Evolutionary conservation across 768 basidiomycete species (phyloP), one percentile per base, ranked within the genome.

Genomic region (Tylopilus cervinicoccineus): DNA sequence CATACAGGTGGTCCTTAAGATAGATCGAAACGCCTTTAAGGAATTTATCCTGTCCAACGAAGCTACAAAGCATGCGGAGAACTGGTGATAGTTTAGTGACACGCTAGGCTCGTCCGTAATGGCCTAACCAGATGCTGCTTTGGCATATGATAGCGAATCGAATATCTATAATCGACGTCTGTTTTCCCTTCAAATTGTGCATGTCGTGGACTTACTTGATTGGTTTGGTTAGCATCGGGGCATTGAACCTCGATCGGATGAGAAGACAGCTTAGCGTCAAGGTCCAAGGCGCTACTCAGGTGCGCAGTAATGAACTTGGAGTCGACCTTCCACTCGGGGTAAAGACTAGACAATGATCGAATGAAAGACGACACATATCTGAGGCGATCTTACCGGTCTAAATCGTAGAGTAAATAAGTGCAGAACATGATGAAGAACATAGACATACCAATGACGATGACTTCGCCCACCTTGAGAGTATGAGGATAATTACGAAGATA

Each of bases 171-270:
- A 26, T 7, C 19, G 17, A 34, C 38, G 38, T 45, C 20, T 38
- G 32, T 27, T 26, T 24, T 14, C 39, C 28, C n/a, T 12, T 36
- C 23, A 13, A 26, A 13, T 6, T 19, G 32, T 29, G 9, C 17
- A 43, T 20, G 0, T 22, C 11, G 11, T 14, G 22, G 13, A 48
- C 56, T 39, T 38, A 83, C 83, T 72, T 86, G 85, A 58, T 86
- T 86, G 60, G 93, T 89, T 56, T 85, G 78, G 60, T 88, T 86
- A 8, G 89, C 86, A 63, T 94, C 90, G 0, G 85, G 87, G 62
- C 88, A 91, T 13, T 86, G 84, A 23, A 95, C 90, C 65, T 97
- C 91, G 57, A 98, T 88, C 1, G 95, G 88, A 65, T 98, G 94
- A 11, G 89, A 92, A 19, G 90, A 91, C 9, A 82, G 70, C 60